Percentiles rank a stretch among this genome's conserved stretches.
These are phyloP conservation scores for Naegleria gruberi DNA, from an alignment of 208 protist species.

Conservation along the genomic window DNA sequence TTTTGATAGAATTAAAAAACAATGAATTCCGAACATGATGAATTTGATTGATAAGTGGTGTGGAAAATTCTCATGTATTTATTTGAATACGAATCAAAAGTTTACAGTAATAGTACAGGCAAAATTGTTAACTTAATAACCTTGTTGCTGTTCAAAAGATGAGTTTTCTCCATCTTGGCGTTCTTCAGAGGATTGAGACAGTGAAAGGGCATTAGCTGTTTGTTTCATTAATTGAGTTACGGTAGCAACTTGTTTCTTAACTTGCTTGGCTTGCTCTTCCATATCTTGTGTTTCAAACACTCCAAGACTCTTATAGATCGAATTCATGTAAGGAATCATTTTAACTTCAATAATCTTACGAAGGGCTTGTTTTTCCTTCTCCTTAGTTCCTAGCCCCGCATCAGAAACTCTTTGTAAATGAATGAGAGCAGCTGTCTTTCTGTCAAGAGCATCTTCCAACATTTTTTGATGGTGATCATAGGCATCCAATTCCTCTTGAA, in stretches of 20 bases:
- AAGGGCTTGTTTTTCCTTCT: conserved; percentile 64
- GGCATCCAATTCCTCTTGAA: conserved; percentile 72
- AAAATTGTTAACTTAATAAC: too few species aligned
- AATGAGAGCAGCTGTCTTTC: conserved; percentile 24
- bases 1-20: too few species aligned
- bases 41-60: too few species aligned
- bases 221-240: not conserved
- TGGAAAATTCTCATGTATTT: too few species aligned
- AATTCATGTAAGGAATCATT: conserved; percentile 62
- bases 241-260: not conserved
- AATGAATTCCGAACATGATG: too few species aligned
- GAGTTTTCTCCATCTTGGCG: not conserved
- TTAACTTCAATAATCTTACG: conserved; percentile 72
- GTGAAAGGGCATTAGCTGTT: not conserved
- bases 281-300: not conserved
- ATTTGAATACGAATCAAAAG: too few species aligned
- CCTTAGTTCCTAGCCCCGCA: conserved; percentile 37
- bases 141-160: too few species aligned
- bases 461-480: conserved; percentile 64
- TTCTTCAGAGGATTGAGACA: not conserved
- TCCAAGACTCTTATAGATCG: conserved; percentile 43
- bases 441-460: conserved; percentile 57
- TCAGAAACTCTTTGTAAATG: not conserved
- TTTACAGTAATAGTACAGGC: too few species aligned
- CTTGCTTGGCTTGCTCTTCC: not conserved